Conservation (phyloP, 2,329 filamentous ascomycete genomes). For the Dissoconium aciculare region DNA sequence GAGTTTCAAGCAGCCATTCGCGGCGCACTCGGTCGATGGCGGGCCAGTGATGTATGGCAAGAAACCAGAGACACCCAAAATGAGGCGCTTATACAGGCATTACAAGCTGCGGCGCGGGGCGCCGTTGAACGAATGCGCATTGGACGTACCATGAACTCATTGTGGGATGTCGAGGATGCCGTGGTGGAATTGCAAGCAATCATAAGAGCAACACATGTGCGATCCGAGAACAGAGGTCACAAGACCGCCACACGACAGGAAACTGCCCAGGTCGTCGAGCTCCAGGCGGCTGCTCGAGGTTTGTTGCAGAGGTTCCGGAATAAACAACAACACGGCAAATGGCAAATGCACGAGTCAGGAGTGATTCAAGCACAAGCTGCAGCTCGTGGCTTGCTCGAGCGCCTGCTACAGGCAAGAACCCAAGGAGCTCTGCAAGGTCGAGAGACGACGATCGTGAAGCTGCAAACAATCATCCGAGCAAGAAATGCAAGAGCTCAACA, state of each 20-base stretch:
- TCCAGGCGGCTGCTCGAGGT: constrained; percentile 47
- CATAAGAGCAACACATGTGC: constrained; percentile 34
- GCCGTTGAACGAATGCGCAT: constrained; percentile 63
- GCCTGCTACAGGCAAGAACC: constrained; percentile 20
- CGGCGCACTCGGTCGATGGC: constrained; percentile 38
- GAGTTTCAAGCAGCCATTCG: constrained; percentile 31
- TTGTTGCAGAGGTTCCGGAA: constrained; percentile 42
- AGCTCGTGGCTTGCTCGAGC: constrained; percentile 28
- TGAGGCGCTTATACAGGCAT: constrained; percentile 21
- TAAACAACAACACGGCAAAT: constrained; percentile 17
- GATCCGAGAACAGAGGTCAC: constrained; percentile 46
- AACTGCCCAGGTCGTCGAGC: constrained; percentile 40
- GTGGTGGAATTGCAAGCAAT: constrained; percentile 70
- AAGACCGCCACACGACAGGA: constrained; percentile 39
- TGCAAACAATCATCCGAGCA: constrained; percentile 55
- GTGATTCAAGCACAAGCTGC: constrained; percentile 27
- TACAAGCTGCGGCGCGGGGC: constrained; percentile 42
- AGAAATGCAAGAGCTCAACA: constrained; percentile 36
- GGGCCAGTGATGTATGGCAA: constrained; percentile 37
- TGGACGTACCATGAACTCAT: constrained; percentile 65
- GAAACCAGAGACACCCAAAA: constrained; percentile 21
- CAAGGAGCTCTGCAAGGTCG: constrained; percentile 19
- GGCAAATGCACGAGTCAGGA: constrained; percentile 15
- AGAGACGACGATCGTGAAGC: constrained; percentile 30
- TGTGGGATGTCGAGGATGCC: constrained; percentile 73